Evolutionary conservation across 2,329 filamentous ascomycete genomes (phyloP), one percentile per base, ranked within the genome.

Genomic region (Albifimbria verrucaria): DNA sequence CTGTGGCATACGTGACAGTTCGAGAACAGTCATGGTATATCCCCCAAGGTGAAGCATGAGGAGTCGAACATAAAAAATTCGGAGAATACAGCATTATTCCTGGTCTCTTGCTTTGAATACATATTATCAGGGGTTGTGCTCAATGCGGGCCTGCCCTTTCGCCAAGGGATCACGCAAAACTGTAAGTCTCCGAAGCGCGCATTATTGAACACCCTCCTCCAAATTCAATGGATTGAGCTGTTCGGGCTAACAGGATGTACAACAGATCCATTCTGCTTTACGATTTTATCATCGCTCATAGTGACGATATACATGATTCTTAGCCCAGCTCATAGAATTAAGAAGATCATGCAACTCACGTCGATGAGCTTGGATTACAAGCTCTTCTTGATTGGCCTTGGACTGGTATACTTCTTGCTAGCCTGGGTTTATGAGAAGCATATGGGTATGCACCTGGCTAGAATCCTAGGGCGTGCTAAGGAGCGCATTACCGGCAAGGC

Each of bases 101-200:
- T 97, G 25, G 78, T 92, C 5, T 95, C 89, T 2, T 97, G 92
- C 68, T 97, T 92, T 65, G 92, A 97, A 68, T 99, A 99, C 69
- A 95, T 96, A 36, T 79, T 97, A 21, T 89, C 91, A 0, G 94
- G 90, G 4, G 80, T 97, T 39, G 88, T 97, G 1, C 79, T 99
- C 25, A 96, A 89, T 62, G 90, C 94, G n/a, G 95, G 94, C 1
- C 86, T 83, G 28, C 94, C 94, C 1, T 99, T 96, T 74, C 81
- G 94, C 51, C 89, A 94, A 62, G 82, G 83, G 17, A 90, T 92
- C 76, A 77, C 77, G 18, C 81, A 88, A 54, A 99, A 99, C 66
- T 83, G 89, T 92, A 70, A 73, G 87, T 76, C 6, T 25, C 15
- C 7, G 28, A n/a, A 18, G 12, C 6, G 12, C 26, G 7, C n/a